These are phyloP conservation scores for Solanum dulcamara DNA, from an alignment of 257 asterid genomes.

Conservation along the genomic window DNA sequence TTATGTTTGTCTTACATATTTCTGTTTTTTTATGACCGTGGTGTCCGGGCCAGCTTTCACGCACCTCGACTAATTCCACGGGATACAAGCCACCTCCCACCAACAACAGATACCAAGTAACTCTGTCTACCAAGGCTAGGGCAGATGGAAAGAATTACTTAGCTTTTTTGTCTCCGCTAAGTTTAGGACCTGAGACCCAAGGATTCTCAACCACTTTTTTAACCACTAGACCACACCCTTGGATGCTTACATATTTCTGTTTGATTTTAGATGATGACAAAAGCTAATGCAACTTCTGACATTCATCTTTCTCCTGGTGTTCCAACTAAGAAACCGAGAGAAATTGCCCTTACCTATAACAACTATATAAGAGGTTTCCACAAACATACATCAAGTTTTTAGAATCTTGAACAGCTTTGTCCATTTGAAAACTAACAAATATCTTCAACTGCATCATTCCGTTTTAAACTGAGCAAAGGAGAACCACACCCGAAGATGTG, in stretches of 20 bases:
- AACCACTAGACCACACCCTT: too few species aligned
- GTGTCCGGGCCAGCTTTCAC: too few species aligned
- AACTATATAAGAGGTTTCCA: background rate
- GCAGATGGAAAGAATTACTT: too few species aligned
- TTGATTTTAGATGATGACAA: background rate
- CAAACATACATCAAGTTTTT: background rate
- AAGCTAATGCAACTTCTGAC: background rate
- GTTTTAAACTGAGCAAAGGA: background rate
- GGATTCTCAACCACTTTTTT: too few species aligned
- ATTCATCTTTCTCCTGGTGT: background rate
- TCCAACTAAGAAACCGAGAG: background rate
- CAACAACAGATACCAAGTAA: too few species aligned
- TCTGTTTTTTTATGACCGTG: too few species aligned
- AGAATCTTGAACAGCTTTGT: background rate
- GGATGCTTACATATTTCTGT: background rate
- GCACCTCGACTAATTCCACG: too few species aligned
- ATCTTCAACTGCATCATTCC: background rate
- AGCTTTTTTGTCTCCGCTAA: too few species aligned
- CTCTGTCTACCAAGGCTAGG: too few species aligned
- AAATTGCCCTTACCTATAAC: background rate
- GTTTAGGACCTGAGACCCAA: too few species aligned
- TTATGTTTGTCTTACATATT: background rate
- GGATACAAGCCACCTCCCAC: too few species aligned
- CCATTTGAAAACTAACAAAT: background rate
- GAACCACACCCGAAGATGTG: background rate